Percentiles rank a stretch among this genome's conserved stretches.
phyloP scores from a whole-genome alignment of 1,139 yeast genomes.

The Sugiyamaella castrensis region DNA sequence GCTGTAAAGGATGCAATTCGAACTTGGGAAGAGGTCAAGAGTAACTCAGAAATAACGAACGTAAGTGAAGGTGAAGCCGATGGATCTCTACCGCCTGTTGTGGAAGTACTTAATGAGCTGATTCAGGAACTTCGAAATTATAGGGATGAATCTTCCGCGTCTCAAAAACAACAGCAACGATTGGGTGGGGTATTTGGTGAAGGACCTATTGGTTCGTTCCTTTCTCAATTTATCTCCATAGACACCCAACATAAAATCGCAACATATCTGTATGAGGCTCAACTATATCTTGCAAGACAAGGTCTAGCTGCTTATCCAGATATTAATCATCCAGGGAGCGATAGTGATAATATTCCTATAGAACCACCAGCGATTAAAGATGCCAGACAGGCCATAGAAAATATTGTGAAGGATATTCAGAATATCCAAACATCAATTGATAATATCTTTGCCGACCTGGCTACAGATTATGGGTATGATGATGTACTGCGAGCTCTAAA shows the following conservation, averaged over 20 bases:
- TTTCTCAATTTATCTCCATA: conserved; percentile 5
- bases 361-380: conserved; percentile 20
- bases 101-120: not conserved
- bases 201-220: conserved; percentile 1
- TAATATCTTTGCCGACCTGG: conserved; percentile 25
- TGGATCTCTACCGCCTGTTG: too few relatives aligned
- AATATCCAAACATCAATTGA: conserved; percentile 26
- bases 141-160: conserved; percentile 5
- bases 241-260: conserved; percentile 2
- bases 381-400: conserved; percentile 30
- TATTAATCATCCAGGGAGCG: conserved; percentile 9
- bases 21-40: conserved; percentile 45
- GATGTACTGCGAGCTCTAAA: conserved; percentile 62
- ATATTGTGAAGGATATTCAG: conserved; percentile 26
- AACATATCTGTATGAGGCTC: conserved; percentile 2
- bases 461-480: conserved; percentile 51
- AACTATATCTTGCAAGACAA: conserved; percentile 27
- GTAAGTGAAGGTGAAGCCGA: not conserved
- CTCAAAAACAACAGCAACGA: not conserved
- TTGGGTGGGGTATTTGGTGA: not conserved
- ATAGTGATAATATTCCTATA: not conserved
- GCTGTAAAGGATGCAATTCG: conserved; percentile 76
- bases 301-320: conserved; percentile 18
- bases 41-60: conserved; percentile 15
- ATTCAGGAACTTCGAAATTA: conserved; percentile 6